A percentile compares a stretch with the other conserved stretches of the same genome.
Evolutionary conservation across 169 alveolate genomes (phyloP).

Genomic region (Theileria equi): DNA sequence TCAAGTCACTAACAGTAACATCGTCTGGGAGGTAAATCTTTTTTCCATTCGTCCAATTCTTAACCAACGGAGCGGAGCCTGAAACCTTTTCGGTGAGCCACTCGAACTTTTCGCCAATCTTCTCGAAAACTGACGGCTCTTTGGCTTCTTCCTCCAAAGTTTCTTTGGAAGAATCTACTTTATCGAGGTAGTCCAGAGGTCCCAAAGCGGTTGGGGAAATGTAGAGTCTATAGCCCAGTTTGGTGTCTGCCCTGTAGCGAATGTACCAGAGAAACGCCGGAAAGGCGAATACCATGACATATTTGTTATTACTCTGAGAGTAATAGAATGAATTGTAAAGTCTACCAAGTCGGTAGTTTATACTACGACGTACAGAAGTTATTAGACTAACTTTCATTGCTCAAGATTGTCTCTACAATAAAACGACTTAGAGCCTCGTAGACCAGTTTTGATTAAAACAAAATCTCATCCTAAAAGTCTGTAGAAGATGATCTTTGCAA

Average conservation of each 20-base stretch:
- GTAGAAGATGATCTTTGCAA: too few relatives aligned
- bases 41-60: slow-evolving; percentile 76
- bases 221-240: slow-evolving; percentile 74
- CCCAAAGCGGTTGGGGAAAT: slow-evolving; percentile 67
- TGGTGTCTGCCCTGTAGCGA: slow-evolving; percentile 81
- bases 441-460: too few relatives aligned
- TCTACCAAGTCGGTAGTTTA: slow-evolving; percentile 72
- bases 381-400: slow-evolving; percentile 15
- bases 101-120: slow-evolving; percentile 15
- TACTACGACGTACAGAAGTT: slow-evolving; percentile 62
- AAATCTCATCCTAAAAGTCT: too few relatives aligned
- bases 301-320: slow-evolving; percentile 81
- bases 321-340: slow-evolving; percentile 80
- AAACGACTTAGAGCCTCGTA: too few relatives aligned
- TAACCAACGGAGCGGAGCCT: slow-evolving; percentile 39
- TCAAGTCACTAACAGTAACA: slow-evolving; percentile 74
- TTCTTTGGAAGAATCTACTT: too few relatives aligned
- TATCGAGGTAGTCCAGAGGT: slow-evolving; percentile 56
- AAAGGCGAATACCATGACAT: slow-evolving; percentile 74
- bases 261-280: slow-evolving; percentile 79
- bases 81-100: slow-evolving; percentile 26
- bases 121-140: slow-evolving; percentile 1
- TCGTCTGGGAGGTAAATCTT: slow-evolving; percentile 74
- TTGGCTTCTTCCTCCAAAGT: slow-evolving; percentile 1
- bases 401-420: too few relatives aligned